Base-by-base conservation (phyloP, 768 basidiomycete genomes). In the Boletus tomentosulus region DNA sequence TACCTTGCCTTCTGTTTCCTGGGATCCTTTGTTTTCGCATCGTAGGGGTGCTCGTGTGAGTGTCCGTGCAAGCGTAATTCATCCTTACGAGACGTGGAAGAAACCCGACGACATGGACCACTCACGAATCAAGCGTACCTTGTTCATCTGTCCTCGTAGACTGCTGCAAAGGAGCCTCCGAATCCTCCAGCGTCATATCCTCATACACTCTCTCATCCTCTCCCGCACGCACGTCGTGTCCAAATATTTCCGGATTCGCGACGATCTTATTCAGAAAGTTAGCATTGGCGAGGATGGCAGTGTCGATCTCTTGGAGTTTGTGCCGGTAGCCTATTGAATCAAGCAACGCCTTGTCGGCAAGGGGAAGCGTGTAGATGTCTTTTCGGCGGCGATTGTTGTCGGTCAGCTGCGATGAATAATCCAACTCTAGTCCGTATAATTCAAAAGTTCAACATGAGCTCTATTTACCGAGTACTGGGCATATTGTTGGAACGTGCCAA, bases 161-260 rank as follows among this genome's bases (percentile, higher is more conserved):
- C 6, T 13, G 22, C 11, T 9, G 25, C 22, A 13, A 35, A 15
- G 34, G 6, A 22, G 16, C n/a, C 12, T 48, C 35, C 11, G 24
- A 30, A 22, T 50, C 38, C 3, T 19, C 70, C 73, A 4, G 62
- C 71, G 19, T 12, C 41, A 41, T 33, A 25, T 50, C 53, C 16
- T 22, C 54, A 2, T 63, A 60, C 13, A 8, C 10, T 3, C 67
- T 72, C 2, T 44, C 55, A 4, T 61, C 57, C 7, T 64, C 65
- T 15, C 39, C 48, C 16, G 10, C 6, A 3, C 24, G 12, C 3
- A 74, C 46, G 16, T 75, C 80, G 57, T 81, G 79, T 15, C 82
- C 86, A 61, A 94, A 95, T 27, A 96, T 91, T 61, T 86, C 85
- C 0, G 92, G 88, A 69, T 89, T 78, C 13, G 81, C 83, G 11